Evolutionary conservation across 129 eudicot genomes (phyloP).

Genomic region (sunflower (Helianthus annuus)): DNA sequence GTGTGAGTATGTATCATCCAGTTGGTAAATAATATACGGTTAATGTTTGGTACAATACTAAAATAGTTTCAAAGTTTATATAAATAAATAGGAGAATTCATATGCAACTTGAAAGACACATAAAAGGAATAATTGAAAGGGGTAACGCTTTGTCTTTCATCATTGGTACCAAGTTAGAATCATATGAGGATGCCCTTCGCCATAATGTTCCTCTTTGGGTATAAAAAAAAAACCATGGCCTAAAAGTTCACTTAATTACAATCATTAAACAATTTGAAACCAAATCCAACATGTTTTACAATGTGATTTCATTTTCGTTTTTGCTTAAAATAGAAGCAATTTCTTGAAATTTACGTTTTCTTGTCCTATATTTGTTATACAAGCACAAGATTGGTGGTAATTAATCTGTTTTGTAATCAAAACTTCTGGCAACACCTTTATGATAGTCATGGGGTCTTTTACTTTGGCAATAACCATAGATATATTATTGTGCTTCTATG

Average conservation of each 20-base stretch:
- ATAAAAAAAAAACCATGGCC: constrained; percentile 14
- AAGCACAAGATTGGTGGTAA: background rate
- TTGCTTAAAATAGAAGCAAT: no score
- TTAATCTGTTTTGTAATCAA: no score
- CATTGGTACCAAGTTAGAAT: constrained; percentile 3
- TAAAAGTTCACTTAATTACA: constrained; percentile 5
- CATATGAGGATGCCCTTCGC: constrained; percentile 22
- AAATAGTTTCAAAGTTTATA: background rate
- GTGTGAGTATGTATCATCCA: no score
- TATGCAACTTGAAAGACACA: background rate
- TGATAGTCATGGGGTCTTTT: no score
- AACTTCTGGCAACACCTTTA: no score
- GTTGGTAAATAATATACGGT: no score
- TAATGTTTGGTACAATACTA: background rate
- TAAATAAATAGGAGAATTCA: background rate
- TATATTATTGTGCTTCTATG: no score
- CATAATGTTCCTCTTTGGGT: constrained; percentile 22
- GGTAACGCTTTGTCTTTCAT: no score
- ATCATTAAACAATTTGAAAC: background rate
- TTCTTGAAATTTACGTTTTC: no score
- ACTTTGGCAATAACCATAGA: no score
- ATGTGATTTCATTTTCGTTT: background rate
- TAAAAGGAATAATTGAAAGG: constrained; percentile 22
- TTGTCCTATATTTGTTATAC: background rate
- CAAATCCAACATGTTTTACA: background rate